Conservation (phyloP, 2,329 filamentous ascomycete genomes). For the Venturia effusa region DNA sequence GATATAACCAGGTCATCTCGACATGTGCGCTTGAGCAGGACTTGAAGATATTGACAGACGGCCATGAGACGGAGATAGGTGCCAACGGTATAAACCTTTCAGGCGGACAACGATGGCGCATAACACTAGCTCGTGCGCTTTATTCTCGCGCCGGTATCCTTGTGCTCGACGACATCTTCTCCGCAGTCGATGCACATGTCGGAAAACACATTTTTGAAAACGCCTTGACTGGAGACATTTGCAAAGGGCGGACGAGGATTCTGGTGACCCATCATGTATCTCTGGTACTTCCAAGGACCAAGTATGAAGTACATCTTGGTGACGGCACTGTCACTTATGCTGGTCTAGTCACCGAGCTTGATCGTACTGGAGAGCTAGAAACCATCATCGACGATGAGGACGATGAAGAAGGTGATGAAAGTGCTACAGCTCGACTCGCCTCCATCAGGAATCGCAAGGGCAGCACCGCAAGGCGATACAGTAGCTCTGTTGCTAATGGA, state of each 20-base stretch:
- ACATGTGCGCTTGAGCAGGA: constrained; percentile 69
- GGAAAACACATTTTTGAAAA: constrained; percentile 70
- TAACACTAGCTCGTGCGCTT: constrained; percentile 14
- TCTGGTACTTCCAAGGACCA: constrained; percentile 58
- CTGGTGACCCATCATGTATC: constrained; percentile 72
- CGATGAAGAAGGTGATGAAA: constrained; percentile 19
- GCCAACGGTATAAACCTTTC: constrained; percentile 77
- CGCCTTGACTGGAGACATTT: constrained; percentile 61
- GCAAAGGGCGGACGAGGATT: constrained; percentile 59
- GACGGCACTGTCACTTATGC: constrained; percentile 55
- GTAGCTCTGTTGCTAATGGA: constrained; percentile 3
- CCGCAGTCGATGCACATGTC: constrained; percentile 44
- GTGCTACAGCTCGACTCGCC: constrained; percentile 37
- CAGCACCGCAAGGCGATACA: constrained; percentile 1
- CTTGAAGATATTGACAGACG: constrained; percentile 63
- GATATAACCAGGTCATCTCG: constrained; percentile 59
- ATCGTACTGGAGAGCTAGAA: constrained; percentile 33
- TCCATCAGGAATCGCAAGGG: constrained; percentile 1
- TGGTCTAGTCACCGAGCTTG: constrained; percentile 52
- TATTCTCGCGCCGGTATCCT: constrained; percentile 13
- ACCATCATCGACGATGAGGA: constrained; percentile 25
- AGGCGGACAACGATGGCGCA: constrained; percentile 51
- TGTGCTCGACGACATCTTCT: constrained; percentile 14
- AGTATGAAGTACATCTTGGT: constrained; percentile 63
- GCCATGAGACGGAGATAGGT: constrained; percentile 71